Evolutionary conservation across 78 protist genomes (phyloP).

Genomic region (Dictyostelium citrinum): DNA sequence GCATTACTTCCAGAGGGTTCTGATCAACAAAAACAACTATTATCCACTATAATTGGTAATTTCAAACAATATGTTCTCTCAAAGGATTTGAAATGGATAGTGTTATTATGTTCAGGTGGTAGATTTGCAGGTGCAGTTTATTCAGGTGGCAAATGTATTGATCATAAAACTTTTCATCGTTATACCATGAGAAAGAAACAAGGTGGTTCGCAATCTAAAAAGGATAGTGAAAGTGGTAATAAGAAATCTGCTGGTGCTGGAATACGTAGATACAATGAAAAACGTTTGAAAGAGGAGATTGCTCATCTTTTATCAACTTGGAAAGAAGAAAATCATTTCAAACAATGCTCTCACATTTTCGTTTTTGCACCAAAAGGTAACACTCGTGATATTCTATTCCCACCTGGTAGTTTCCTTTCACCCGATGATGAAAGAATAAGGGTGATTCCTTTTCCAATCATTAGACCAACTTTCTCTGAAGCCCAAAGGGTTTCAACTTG

Average conservation of each 20-base stretch:
- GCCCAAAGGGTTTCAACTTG: conserved; percentile 40
- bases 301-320: neutral
- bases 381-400: conserved; percentile 42
- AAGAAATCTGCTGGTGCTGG: conserved; percentile 67
- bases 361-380: conserved; percentile 70
- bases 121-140: conserved; percentile 70
- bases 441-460: conserved; percentile 64
- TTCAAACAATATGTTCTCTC: neutral
- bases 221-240: conserved; percentile 55
- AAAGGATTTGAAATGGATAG: conserved; percentile 14
- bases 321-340: conserved; percentile 14
- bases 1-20: neutral
- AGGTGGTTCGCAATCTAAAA: conserved; percentile 82
- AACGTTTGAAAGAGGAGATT: conserved; percentile 50
- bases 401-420: conserved; percentile 8
- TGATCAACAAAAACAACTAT: neutral
- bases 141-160: conserved; percentile 1
- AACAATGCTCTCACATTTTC: conserved; percentile 18
- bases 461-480: conserved; percentile 62
- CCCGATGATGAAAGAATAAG: conserved; percentile 35
- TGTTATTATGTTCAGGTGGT: conserved; percentile 55
- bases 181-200: conserved; percentile 86
- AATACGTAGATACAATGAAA: conserved; percentile 69
- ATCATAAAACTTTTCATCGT: conserved; percentile 84
- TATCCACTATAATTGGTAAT: neutral